Evolutionary conservation across 306 rosid genomes (phyloP).

Genomic region (Pyrus betulifolia): DNA sequence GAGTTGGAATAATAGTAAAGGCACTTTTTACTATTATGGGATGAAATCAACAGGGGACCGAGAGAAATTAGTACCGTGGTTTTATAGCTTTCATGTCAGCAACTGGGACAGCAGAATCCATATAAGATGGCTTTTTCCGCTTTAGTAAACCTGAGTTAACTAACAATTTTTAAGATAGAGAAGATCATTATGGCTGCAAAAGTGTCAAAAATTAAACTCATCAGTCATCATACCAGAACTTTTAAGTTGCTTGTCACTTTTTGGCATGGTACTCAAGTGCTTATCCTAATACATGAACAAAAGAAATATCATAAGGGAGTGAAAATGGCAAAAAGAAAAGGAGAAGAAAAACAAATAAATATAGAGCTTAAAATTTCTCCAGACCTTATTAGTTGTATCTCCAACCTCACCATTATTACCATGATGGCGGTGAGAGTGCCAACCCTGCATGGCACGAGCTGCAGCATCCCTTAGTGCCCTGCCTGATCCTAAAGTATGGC

Average conservation of each 20-base stretch:
- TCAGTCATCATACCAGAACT: constrained; percentile 41
- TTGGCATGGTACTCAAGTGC: constrained; percentile 9
- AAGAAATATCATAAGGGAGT: background rate
- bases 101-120: constrained; percentile 41
- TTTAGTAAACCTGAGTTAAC: constrained; percentile 45
- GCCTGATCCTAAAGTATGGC: constrained; percentile 54
- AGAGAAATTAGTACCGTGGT: constrained; percentile 42
- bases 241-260: constrained; percentile 65
- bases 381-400: constrained; percentile 56
- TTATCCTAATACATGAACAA: constrained; percentile 1
- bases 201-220: background rate
- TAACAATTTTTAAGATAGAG: constrained; percentile 12
- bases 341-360: background rate
- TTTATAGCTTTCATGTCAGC: constrained; percentile 50
- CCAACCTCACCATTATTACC: constrained; percentile 69
- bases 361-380: constrained; percentile 7
- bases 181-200: constrained; percentile 13
- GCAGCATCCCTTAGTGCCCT: constrained; percentile 82
- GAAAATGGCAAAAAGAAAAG: background rate
- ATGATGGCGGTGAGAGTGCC: constrained; percentile 73
- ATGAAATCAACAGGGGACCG: background rate
- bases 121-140: constrained; percentile 54
- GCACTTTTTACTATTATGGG: background rate
- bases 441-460: constrained; percentile 83
- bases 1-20: background rate